phyloP scores from a whole-genome alignment of 2,329 filamentous ascomycete species.

The Endoconidiophora polonica region DNA sequence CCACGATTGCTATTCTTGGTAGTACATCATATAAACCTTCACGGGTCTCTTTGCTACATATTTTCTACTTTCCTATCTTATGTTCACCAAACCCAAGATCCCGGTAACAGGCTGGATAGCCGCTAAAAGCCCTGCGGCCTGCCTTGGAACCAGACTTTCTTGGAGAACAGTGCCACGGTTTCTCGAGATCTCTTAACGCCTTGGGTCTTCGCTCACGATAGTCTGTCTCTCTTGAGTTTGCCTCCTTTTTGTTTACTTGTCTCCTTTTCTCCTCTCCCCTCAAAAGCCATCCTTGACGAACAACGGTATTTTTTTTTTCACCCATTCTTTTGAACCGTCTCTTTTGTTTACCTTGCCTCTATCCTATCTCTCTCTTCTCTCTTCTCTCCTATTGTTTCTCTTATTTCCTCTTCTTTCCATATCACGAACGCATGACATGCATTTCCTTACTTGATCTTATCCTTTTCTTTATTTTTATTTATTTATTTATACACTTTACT shows the following conservation, averaged over 20 bases:
- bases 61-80: too few relatives aligned
- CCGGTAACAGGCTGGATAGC: too few relatives aligned
- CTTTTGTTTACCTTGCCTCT: neutral
- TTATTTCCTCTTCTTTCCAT: neutral
- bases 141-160: too few relatives aligned
- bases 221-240: neutral
- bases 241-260: neutral
- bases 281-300: neutral
- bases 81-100: too few relatives aligned
- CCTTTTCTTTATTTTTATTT: neutral
- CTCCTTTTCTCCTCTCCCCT: neutral
- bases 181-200: too few relatives aligned
- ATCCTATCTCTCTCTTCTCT: neutral
- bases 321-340: neutral
- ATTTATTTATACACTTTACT: neutral
- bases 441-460: too few relatives aligned
- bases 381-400: neutral
- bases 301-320: neutral
- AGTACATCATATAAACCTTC: too few relatives aligned
- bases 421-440: neutral
- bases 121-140: too few relatives aligned
- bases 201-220: too few relatives aligned
- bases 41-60: too few relatives aligned
- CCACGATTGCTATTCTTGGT: too few relatives aligned
- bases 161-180: too few relatives aligned